Conservation (phyloP, 192 early-diverging fungal genomes). For the Coemansia guatemalensis region DNA sequence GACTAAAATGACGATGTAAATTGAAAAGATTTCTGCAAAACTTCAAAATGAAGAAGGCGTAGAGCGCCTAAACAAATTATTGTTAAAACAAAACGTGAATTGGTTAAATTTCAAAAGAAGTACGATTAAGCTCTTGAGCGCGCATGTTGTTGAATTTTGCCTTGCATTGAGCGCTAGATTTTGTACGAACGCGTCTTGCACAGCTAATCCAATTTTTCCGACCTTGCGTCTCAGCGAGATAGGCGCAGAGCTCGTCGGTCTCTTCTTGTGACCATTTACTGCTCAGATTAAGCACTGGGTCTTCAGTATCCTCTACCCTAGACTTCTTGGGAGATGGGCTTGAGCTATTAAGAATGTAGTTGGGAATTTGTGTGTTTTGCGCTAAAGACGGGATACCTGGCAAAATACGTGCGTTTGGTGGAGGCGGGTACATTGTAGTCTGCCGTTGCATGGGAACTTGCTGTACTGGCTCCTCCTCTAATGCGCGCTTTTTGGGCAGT, state of each 20-base stretch:
- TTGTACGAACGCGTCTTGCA: constrained; percentile 5
- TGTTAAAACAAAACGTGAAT: too few relatives aligned
- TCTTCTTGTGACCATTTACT: constrained; percentile 9
- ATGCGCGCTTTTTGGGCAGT: too few relatives aligned
- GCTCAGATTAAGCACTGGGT: not conserved
- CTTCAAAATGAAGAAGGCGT: too few relatives aligned
- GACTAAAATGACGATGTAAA: too few relatives aligned
- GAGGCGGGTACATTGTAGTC: too few relatives aligned
- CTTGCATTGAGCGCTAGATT: constrained; percentile 19
- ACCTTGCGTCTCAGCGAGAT: not conserved
- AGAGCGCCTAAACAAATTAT: too few relatives aligned
- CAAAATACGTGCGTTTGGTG: too few relatives aligned
- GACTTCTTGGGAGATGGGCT: not conserved
- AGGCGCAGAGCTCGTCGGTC: not conserved
- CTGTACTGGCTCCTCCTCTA: too few relatives aligned
- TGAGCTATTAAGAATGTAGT: not conserved
- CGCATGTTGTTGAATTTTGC: constrained; percentile 17
- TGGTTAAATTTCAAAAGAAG: too few relatives aligned
- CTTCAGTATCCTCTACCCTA: not conserved
- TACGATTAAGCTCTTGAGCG: not conserved
- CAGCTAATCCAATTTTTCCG: constrained; percentile 16
- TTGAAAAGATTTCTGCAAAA: too few relatives aligned
- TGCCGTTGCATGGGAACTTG: too few relatives aligned
- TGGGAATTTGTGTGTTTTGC: not conserved
- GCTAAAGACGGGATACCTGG: too few relatives aligned